Evolutionary conservation across 345 rosid species (phyloP), one percentile per base, ranked within the genome.

Genomic region (Salix exigua): DNA sequence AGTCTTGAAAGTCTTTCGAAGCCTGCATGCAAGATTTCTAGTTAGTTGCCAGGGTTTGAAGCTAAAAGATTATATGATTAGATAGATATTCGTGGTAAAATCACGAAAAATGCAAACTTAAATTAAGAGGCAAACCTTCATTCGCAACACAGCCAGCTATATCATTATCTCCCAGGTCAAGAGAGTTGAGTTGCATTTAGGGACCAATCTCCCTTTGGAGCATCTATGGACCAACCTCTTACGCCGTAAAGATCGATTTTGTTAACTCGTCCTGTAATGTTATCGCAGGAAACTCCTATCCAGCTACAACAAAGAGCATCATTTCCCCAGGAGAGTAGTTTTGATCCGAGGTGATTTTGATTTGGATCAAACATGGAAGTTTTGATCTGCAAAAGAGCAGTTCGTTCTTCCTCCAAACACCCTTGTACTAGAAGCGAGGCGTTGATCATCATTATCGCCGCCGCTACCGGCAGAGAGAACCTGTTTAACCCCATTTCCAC

Each of bases 311-410:
- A 21, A 13, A 2, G 3, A 2, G 2, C 26, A 55, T 55, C 13
- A 2, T 19, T 55, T 55, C 5, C 13, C 61, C 61, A 55, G 10
- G 5, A 21, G 26, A 0, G 5, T 23, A 2, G 5, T n/a, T n/a
- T n/a, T n/a, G n/a, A n/a, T n/a, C 44, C 0, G 13, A 13, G 13
- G 0, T 40, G 3, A n/a, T n/a, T n/a, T n/a, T 1, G 4, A 19
- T 53, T 53, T 53, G 25, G 25, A 10, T 21, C 1, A 2, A 53
- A 7, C 0, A 51, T 6, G 12, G 4, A 21, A 53, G 21, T 9
- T 53, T 53, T 53, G 60, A 53, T 53, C 0, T 53, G 25, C 60
- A 53, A 53, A n/a, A 53, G 60, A 53, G 60, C 60, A 53, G 2
- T 1, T 53, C 25, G 21, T 7, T 53, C 60, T 53, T 53, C 60